Percentiles rank a stretch among this genome's conserved stretches.
These are phyloP conservation scores for Musa balbisiana DNA, from an alignment of 202 grass and related monocot genomes.

Conservation along the genomic window DNA sequence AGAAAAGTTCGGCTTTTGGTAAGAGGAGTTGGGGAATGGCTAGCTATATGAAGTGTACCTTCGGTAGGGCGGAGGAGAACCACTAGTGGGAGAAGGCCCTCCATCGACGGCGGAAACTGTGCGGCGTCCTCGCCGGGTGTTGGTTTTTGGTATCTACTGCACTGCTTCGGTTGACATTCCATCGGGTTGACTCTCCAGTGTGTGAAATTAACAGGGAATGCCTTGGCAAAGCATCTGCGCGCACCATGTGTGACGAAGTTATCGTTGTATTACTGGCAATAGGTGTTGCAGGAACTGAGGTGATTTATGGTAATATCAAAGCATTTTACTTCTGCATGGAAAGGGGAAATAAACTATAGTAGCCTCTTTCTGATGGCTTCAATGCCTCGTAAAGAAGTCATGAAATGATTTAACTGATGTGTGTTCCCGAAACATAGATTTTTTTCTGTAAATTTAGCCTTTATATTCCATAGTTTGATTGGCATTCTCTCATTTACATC, in stretches of 20 bases:
- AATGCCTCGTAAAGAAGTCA: background rate
- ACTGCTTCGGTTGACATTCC: background rate
- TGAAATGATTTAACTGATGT: background rate
- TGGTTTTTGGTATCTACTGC: background rate
- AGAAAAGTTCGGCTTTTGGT: background rate
- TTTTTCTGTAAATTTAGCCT: background rate
- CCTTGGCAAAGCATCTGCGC: conserved; percentile 54
- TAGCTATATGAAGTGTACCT: conserved; percentile 2
- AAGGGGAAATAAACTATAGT: background rate
- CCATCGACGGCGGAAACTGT: conserved; percentile 10
- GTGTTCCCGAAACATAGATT: background rate
- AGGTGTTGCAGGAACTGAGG: conserved; percentile 97
- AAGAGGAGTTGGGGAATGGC: background rate
- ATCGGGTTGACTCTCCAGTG: background rate
- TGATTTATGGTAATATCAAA: background rate
- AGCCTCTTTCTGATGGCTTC: background rate
- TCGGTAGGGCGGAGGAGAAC: conserved; percentile 2
- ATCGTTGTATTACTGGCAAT: conserved; percentile 80
- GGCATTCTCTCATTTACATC: background rate
- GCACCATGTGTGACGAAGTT: conserved; percentile 64
- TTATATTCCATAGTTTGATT: background rate
- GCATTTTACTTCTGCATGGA: no score
- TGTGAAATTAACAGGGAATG: conserved; percentile 36
- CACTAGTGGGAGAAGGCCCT: conserved; percentile 13
- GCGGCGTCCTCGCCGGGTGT: conserved; percentile 5